Base-by-base conservation (phyloP, 305 asterid species). In the Vinca major region DNA sequence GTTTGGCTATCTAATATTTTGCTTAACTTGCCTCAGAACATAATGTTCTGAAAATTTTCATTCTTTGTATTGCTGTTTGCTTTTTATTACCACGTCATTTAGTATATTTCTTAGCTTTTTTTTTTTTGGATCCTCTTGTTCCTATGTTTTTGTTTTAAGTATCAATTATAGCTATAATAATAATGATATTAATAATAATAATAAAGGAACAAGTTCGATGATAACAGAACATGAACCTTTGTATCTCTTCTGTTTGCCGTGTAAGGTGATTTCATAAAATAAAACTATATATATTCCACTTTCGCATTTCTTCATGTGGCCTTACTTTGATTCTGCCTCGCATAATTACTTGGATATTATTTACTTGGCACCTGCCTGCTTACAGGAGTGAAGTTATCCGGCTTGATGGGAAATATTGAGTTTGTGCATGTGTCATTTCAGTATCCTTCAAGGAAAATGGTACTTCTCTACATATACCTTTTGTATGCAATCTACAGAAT, bases 331-430 rank as follows among this genome's bases (percentile, higher is more conserved):
- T 17, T 47, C 41, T 48, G 45, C 17, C 41, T 48, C 37, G 3
- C 48, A 14, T 47, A 26, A 13, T 49, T 21, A 1, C 26, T 16
- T 19, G n/a, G 7, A 14, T 4, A 14, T 26, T 7, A 26, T 36
- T 33, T 16, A 65, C 50, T 39, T 14, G 21, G 60, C 48, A 50
- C 16, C 26, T 50, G 44, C 44, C 12, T 33, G n/a, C 10, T 5
- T 33, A 9, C 70, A 66, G 70, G 70, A 66, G 36, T 49, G 26
- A 50, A 50, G 17, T 50, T 66, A n/a, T 12, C 70, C 8, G n/a
- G 83, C 71, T 77, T 93, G 86, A 75, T 72, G 45, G 99, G 97
- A 62, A 81, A 69, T 69, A 81, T 93, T 80, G 88, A 89, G 71
- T 91, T 91, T 80, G 73, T 69, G 72, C 85, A 83, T 72, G 88